Conservation (phyloP, 345 rosid species). For the Melastoma malabathricum region DNA sequence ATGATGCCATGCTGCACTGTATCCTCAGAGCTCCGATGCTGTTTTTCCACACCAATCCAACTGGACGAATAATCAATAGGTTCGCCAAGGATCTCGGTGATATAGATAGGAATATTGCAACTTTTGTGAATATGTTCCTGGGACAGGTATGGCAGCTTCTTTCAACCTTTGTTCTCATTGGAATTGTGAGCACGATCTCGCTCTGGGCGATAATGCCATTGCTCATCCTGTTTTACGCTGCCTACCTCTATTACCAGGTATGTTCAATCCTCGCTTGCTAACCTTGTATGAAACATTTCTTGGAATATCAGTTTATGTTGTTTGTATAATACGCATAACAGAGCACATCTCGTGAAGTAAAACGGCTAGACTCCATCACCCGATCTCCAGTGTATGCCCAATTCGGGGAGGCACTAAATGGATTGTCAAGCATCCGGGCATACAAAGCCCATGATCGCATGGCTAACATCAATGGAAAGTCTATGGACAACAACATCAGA, state of each 20-base stretch:
- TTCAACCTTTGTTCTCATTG: conserved; percentile 80
- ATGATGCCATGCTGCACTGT: conserved; percentile 63
- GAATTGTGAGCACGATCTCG: conserved; percentile 77
- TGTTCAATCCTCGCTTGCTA: not conserved
- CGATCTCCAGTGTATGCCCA: conserved; percentile 91
- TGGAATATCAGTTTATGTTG: not conserved
- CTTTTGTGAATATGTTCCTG: conserved; percentile 54
- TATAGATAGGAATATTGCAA: conserved; percentile 73
- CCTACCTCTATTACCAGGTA: conserved; percentile 95
- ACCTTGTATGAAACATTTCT: too few species aligned
- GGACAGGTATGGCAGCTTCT: conserved; percentile 78
- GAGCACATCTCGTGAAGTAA: conserved; percentile 92
- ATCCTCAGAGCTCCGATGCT: conserved; percentile 87
- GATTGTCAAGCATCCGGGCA: conserved; percentile 76
- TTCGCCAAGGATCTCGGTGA: conserved; percentile 90
- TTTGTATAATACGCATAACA: conserved; percentile 14
- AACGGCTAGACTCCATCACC: conserved; percentile 78
- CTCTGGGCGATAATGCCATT: conserved; percentile 94
- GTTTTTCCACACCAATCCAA: conserved; percentile 91
- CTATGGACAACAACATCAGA: conserved; percentile 87
- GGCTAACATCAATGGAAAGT: conserved; percentile 61
- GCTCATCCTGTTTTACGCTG: conserved; percentile 70
- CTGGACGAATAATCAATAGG: conserved; percentile 80
- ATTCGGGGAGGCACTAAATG: conserved; percentile 91
- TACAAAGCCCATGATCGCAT: conserved; percentile 82